Conservation (phyloP, 2,329 filamentous ascomycete species). For the Colletotrichum filicis region DNA sequence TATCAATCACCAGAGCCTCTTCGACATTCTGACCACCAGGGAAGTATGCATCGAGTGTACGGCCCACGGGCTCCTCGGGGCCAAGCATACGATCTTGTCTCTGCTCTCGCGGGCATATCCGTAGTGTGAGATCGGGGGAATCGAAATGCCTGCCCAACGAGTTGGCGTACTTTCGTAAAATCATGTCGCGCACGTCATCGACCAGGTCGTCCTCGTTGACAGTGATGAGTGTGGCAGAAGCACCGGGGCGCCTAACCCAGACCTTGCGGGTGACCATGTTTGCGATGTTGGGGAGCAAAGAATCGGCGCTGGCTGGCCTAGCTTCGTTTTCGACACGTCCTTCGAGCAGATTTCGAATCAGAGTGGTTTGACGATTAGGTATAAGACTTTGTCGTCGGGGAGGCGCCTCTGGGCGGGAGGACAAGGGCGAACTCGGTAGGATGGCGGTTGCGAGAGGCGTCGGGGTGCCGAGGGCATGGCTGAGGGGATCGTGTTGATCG, state of each 20-base stretch:
- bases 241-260: conserved; percentile 90
- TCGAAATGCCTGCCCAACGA: conserved; percentile 90
- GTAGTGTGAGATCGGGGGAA: conserved; percentile 86
- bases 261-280: conserved; percentile 81
- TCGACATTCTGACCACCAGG: conserved; percentile 88
- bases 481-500: conserved; percentile 31
- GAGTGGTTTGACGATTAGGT: conserved; percentile 54
- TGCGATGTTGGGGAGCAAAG: conserved; percentile 52
- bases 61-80: conserved; percentile 86
- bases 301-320: conserved; percentile 51
- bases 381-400: conserved; percentile 57
- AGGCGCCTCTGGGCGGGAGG: conserved; percentile 39
- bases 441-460: conserved; percentile 22
- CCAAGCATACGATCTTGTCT: conserved; percentile 76
- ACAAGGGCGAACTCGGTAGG: conserved; percentile 34
- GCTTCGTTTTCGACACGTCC: conserved; percentile 48
- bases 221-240: conserved; percentile 87
- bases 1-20: conserved; percentile 91
- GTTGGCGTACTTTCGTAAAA: conserved; percentile 93
- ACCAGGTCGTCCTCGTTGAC: conserved; percentile 91
- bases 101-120: conserved; percentile 78
- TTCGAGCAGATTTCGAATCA: conserved; percentile 65
- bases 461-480: conserved; percentile 32
- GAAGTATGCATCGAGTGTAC: conserved; percentile 83
- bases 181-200: conserved; percentile 93